phyloP scores from a whole-genome alignment of 1,139 yeast genomes.

The Yamadazyma aaseri region DNA sequence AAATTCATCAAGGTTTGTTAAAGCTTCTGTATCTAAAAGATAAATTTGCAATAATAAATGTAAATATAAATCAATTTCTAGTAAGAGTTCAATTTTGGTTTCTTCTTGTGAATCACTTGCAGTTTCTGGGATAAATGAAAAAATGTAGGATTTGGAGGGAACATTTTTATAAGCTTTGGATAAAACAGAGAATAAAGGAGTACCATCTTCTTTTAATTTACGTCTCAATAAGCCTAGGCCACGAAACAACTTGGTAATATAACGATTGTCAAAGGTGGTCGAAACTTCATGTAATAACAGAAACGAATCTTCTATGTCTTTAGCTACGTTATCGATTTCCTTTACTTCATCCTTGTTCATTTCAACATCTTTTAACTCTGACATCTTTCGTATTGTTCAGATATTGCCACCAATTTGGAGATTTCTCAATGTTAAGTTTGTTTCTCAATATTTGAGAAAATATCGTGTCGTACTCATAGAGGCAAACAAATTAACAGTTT shows the following conservation, averaged over 20 bases:
- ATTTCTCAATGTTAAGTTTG: not conserved
- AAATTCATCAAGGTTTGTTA: conserved; percentile 50
- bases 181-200: conserved; percentile 53
- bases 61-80: conserved; percentile 79
- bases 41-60: conserved; percentile 77
- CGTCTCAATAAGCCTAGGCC: conserved; percentile 78
- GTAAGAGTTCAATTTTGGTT: conserved; percentile 34
- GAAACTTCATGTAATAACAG: conserved; percentile 69
- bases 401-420: conserved; percentile 19
- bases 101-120: conserved; percentile 8
- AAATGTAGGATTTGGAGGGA: conserved; percentile 42
- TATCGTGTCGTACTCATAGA: too few relatives aligned
- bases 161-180: conserved; percentile 45
- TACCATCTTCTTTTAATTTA: conserved; percentile 46
- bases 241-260: conserved; percentile 80
- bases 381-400: conserved; percentile 2
- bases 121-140: conserved; percentile 29
- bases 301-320: conserved; percentile 54
- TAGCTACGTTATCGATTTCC: conserved; percentile 12
- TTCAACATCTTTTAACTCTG: conserved; percentile 8
- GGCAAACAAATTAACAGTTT: too few relatives aligned
- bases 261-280: conserved; percentile 78
- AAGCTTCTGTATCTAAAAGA: conserved; percentile 61
- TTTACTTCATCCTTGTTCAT: conserved; percentile 8
- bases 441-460: not conserved